Conservation (phyloP, 78 protist genomes). For the Dictyostelium firmibasis region DNA sequence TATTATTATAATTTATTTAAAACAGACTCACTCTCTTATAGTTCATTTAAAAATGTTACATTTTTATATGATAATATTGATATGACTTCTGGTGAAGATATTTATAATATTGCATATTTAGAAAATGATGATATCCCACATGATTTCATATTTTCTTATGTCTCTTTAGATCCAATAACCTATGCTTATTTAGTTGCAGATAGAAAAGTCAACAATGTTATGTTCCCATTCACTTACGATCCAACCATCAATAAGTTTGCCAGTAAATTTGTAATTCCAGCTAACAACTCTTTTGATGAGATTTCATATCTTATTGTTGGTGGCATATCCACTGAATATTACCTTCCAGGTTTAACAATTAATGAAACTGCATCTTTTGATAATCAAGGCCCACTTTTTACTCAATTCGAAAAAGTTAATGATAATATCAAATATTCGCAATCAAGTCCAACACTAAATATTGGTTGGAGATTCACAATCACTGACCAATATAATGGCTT, state of each 20-base stretch:
- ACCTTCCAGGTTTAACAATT: neutral
- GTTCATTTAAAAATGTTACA: neutral
- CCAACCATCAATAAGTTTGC: neutral
- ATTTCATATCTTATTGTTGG: neutral
- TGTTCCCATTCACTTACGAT: neutral
- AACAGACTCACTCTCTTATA: too few species aligned
- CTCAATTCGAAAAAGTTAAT: neutral
- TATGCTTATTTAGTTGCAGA: neutral
- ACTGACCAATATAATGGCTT: neutral
- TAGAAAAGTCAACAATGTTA: neutral
- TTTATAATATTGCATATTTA: neutral
- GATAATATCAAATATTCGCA: neutral
- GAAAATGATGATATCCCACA: neutral
- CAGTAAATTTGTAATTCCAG: neutral
- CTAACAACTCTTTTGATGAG: neutral
- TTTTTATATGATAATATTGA: neutral
- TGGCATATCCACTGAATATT: neutral
- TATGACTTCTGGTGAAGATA: neutral
- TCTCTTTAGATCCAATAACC: neutral
- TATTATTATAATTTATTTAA: too few species aligned
- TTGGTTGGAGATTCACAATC: constrained; percentile 20
- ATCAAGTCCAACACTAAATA: neutral
- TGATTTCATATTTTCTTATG: neutral
- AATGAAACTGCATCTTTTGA: neutral
- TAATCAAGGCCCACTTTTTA: neutral